Evolutionary conservation across 352 stramenopile genomes (phyloP).

Genomic region (Phytophthora pluvialis): DNA sequence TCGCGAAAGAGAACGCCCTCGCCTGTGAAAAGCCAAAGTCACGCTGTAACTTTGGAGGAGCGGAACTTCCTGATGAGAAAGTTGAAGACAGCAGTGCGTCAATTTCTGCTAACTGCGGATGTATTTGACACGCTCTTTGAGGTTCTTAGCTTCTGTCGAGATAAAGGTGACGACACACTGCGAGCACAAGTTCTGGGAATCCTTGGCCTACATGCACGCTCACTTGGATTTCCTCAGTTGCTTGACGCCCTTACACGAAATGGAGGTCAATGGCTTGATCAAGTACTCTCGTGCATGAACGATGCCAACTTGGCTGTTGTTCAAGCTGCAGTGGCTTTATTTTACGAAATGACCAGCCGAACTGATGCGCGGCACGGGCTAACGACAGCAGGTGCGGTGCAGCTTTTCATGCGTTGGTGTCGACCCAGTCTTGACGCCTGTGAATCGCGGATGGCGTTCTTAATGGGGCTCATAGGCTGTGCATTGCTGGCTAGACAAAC

Average conservation of each 20-base stretch:
- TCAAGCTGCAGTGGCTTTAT: slow-evolving; percentile 52
- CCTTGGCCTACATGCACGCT: slow-evolving; percentile 42
- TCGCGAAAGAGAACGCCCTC: slow-evolving; percentile 5
- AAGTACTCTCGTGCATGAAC: slow-evolving; percentile 53
- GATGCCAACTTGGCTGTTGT: slow-evolving; percentile 39
- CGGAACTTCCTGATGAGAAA: slow-evolving; percentile 26
- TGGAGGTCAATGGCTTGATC: slow-evolving; percentile 57
- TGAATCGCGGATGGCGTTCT: slow-evolving; percentile 40
- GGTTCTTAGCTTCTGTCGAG: slow-evolving; percentile 31
- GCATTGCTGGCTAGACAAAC: slow-evolving; percentile 57
- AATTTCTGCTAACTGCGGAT: slow-evolving; percentile 33
- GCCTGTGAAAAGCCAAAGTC: slow-evolving; percentile 1
- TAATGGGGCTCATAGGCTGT: slow-evolving; percentile 60
- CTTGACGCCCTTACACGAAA: slow-evolving; percentile 63
- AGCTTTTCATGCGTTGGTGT: slow-evolving; percentile 57
- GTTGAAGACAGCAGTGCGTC: slow-evolving; percentile 25
- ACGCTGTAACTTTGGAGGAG: slow-evolving; percentile 15
- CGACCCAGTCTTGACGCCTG: slow-evolving; percentile 31
- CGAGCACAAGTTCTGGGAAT: slow-evolving; percentile 27
- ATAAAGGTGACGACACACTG: slow-evolving; percentile 15
- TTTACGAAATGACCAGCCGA: slow-evolving; percentile 62
- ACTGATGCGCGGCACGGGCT: slow-evolving; percentile 63
- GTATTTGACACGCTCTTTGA: slow-evolving; percentile 54
- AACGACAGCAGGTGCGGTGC: slow-evolving; percentile 63
- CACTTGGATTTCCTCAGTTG: slow-evolving; percentile 60